Evolutionary conservation across 371 early-diverging fungal species (phyloP).

Genomic region (Apophysomyces trapeziformis): DNA sequence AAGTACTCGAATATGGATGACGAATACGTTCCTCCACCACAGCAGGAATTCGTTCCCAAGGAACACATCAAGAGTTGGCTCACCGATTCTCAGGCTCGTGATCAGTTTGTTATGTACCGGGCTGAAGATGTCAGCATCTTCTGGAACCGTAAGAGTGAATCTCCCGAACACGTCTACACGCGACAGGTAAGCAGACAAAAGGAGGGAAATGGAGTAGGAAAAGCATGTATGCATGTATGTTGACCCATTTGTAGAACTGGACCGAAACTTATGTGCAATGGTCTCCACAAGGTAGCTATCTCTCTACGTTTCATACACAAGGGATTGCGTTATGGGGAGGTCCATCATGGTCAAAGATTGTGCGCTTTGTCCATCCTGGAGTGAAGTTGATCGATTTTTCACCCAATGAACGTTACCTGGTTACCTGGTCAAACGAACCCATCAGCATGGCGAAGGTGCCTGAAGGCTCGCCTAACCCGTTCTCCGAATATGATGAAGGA

Average conservation of each 20-base stretch:
- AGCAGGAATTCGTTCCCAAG: conserved; percentile 74
- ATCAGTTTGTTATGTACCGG: conserved; percentile 91
- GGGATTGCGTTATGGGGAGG: conserved; percentile 98
- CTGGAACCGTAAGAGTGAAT: conserved; percentile 90
- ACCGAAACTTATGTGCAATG: conserved; percentile 93
- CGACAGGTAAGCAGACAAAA: conserved; percentile 56
- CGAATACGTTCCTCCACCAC: conserved; percentile 71
- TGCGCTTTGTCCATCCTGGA: conserved; percentile 90
- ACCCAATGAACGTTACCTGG: conserved; percentile 91
- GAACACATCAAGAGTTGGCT: conserved; percentile 94
- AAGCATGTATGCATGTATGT: not conserved
- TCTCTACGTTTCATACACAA: conserved; percentile 92
- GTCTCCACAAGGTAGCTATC: conserved; percentile 94
- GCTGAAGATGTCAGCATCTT: conserved; percentile 83
- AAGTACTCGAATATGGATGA: conserved; percentile 78
- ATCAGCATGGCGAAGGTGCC: conserved; percentile 64
- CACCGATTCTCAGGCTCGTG: conserved; percentile 83
- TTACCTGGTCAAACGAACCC: conserved; percentile 92
- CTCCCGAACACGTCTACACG: conserved; percentile 78
- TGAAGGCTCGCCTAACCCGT: conserved; percentile 66
- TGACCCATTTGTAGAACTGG: conserved; percentile 73
- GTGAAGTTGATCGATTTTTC: conserved; percentile 93
- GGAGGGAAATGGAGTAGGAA: not conserved
- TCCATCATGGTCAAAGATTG: conserved; percentile 87
- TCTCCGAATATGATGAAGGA: conserved; percentile 76